These are phyloP conservation scores for Penicillium fuscoglaucum DNA, from an alignment of 2,329 filamentous ascomycete genomes.

Conservation along the genomic window DNA sequence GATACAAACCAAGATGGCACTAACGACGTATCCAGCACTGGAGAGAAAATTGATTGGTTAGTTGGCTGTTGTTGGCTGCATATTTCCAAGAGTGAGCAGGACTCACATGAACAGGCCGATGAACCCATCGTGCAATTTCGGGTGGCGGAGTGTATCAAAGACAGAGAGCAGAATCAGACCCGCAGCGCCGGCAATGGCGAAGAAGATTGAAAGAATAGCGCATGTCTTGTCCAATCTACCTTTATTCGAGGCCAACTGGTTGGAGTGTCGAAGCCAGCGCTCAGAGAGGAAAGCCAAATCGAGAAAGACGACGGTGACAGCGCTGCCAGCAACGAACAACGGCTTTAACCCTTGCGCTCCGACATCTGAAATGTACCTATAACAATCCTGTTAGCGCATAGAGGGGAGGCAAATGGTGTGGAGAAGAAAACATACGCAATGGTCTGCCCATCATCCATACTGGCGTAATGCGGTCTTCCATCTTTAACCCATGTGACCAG, in stretches of 20 bases:
- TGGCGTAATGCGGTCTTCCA: constrained; percentile 54
- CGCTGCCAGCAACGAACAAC: constrained; percentile 61
- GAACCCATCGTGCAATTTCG: constrained; percentile 70
- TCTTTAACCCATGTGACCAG: constrained; percentile 56
- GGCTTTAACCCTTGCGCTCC: constrained; percentile 61
- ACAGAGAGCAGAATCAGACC: constrained; percentile 81
- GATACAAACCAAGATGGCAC: constrained; percentile 83
- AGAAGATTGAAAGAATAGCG: constrained; percentile 47
- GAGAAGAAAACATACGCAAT: constrained; percentile 51
- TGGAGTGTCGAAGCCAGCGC: constrained; percentile 79
- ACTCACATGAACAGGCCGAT: constrained; percentile 73
- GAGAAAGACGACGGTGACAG: constrained; percentile 72
- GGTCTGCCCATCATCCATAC: constrained; percentile 53
- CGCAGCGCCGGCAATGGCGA: constrained; percentile 72
- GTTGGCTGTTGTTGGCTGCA: not conserved
- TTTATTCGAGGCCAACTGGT: constrained; percentile 74
- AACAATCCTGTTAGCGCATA: constrained; percentile 1
- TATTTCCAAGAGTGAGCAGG: not conserved
- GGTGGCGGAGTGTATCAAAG: constrained; percentile 76
- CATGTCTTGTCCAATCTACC: constrained; percentile 42
- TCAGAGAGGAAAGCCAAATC: constrained; percentile 79
- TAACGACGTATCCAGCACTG: constrained; percentile 73
- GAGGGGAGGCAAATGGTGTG: not conserved
- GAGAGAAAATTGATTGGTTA: not conserved
- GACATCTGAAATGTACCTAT: constrained; percentile 54